Evolutionary conservation across 495 filamentous ascomycete species (phyloP).

Genomic region (Chaetomium fimeti): DNA sequence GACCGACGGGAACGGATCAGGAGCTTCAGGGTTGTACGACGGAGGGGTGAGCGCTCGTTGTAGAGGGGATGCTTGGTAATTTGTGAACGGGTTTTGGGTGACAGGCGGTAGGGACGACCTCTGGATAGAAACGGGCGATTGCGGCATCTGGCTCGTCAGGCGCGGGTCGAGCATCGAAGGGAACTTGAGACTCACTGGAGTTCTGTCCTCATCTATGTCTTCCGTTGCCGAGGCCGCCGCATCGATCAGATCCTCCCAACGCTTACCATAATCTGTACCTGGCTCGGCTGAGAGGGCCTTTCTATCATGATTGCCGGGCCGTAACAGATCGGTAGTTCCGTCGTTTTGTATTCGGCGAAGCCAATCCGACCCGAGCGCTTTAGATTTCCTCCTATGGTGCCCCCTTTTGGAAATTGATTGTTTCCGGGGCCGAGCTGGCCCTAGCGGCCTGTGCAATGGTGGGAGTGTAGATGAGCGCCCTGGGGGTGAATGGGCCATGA

Average conservation of each 20-base stretch:
- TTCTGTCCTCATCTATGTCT: slow-evolving; percentile 83
- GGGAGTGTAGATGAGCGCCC: slow-evolving; percentile 84
- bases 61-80: slow-evolving; percentile 81
- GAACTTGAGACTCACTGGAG: slow-evolving; percentile 60
- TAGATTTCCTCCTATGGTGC: slow-evolving; percentile 75
- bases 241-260: slow-evolving; percentile 94
- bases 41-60: slow-evolving; percentile 84
- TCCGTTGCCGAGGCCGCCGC: slow-evolving; percentile 82
- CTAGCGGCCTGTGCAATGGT: slow-evolving; percentile 64
- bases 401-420: slow-evolving; percentile 76
- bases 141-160: slow-evolving; percentile 57
- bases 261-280: slow-evolving; percentile 71
- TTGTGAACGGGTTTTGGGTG: slow-evolving; percentile 60
- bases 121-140: slow-evolving; percentile 66
- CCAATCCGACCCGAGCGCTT: slow-evolving; percentile 52
- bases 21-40: slow-evolving; percentile 60
- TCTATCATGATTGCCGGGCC: slow-evolving; percentile 69
- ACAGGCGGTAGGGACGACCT: slow-evolving; percentile 76
- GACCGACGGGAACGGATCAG: slow-evolving; percentile 81
- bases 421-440: slow-evolving; percentile 71
- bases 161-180: slow-evolving; percentile 38
- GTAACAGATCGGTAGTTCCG: slow-evolving; percentile 43
- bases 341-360: slow-evolving; percentile 52
- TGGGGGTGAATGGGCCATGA: slow-evolving; percentile 75
- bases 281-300: slow-evolving; percentile 86